These are phyloP conservation scores for Ilyonectria robusta DNA, from an alignment of 2,329 filamentous ascomycete genomes.

Conservation along the genomic window DNA sequence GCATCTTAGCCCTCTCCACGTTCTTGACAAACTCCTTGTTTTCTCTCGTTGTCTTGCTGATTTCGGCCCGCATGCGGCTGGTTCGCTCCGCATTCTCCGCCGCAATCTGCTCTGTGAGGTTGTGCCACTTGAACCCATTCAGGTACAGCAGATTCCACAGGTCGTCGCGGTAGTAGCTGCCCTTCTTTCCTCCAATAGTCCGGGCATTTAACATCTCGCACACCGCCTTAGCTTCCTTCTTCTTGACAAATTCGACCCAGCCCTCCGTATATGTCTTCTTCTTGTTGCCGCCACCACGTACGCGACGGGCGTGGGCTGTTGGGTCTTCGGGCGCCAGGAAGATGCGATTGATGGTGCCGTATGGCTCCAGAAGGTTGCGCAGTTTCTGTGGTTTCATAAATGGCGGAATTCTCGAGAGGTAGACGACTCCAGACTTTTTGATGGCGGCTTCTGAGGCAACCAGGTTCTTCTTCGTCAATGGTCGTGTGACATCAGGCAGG, in stretches of 20 bases:
- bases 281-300: slow-evolving; percentile 84
- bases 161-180: slow-evolving; percentile 86
- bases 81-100: slow-evolving; percentile 85
- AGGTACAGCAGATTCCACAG: slow-evolving; percentile 89
- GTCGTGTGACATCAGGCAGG: slow-evolving; percentile 66
- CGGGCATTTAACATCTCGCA: slow-evolving; percentile 83
- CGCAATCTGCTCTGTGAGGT: slow-evolving; percentile 82
- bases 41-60: slow-evolving; percentile 81
- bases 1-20: slow-evolving; percentile 84
- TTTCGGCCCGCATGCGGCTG: slow-evolving; percentile 83
- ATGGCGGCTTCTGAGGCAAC: slow-evolving; percentile 75
- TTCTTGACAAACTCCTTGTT: slow-evolving; percentile 87
- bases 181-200: slow-evolving; percentile 87
- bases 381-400: slow-evolving; percentile 90
- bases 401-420: slow-evolving; percentile 86
- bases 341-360: slow-evolving; percentile 82
- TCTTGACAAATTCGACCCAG: slow-evolving; percentile 86
- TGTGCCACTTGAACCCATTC: slow-evolving; percentile 86
- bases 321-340: slow-evolving; percentile 85
- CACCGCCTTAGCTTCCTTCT: slow-evolving; percentile 82
- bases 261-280: slow-evolving; percentile 87
- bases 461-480: slow-evolving; percentile 77
- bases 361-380: slow-evolving; percentile 80
- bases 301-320: slow-evolving; percentile 73
- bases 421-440: slow-evolving; percentile 84